Evolutionary conservation across 2,329 filamentous ascomycete species (phyloP).

Genomic region (Cladosporium sp.): DNA sequence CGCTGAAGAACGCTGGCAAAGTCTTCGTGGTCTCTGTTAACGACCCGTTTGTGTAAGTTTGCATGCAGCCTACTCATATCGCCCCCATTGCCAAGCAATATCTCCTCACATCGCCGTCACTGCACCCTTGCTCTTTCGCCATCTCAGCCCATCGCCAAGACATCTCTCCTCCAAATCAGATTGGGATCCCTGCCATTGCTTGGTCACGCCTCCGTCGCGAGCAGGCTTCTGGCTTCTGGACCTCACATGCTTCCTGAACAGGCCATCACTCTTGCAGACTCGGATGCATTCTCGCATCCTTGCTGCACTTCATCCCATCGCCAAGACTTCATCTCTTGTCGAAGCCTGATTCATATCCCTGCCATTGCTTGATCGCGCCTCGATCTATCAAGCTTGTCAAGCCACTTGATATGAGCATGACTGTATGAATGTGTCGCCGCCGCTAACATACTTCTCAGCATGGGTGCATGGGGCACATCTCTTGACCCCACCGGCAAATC

Average conservation of each 20-base stretch:
- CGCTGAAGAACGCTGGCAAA: conserved; percentile 72
- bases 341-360: background rate
- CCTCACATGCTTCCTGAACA: background rate
- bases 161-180: background rate
- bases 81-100: background rate
- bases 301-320: background rate
- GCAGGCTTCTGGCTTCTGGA: background rate
- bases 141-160: background rate
- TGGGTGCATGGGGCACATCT: conserved; percentile 80
- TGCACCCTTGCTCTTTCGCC: background rate
- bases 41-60: conserved; percentile 72
- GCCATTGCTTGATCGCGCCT: background rate
- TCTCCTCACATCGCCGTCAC: background rate
- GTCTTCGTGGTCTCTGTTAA: conserved; percentile 93
- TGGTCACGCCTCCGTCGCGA: background rate
- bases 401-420: background rate
- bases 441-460: conserved; percentile 41
- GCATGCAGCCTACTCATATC: background rate
- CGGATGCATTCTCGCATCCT: background rate
- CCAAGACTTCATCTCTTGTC: background rate
- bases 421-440: background rate
- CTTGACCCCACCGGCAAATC: conserved; percentile 72
- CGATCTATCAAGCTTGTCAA: background rate
- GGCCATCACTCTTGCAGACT: background rate
- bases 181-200: background rate